Base-by-base conservation (phyloP, 495 filamentous ascomycete species). In the Annulohypoxylon stygium region DNA sequence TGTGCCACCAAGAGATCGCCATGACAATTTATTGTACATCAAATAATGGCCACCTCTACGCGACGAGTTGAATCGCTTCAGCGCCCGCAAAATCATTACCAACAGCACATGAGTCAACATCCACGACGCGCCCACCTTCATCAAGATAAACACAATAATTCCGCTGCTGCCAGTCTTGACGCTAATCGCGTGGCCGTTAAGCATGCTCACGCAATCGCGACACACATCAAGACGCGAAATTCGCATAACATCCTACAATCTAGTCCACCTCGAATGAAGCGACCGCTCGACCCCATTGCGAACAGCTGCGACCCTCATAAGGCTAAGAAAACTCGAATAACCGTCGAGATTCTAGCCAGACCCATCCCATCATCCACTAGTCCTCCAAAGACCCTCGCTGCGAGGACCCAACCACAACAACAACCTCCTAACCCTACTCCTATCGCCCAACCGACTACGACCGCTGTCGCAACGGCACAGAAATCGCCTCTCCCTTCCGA, bases 301-400 rank as follows among this genome's bases (percentile, higher is more conserved):
- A 67, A 73, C 58, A 79, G 80, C 25, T 76, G 47, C 75, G 68
- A 71, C 63, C 77, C 78, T 78, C 73, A 80, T 69, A 80, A 81
- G 65, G 63, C 73, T 20, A 80, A 80, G 61, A 80, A 73, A 61
- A 54, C 74, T 16, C 68, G 74, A 65, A 83, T 85, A 57, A 76
- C 81, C 7, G 81, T 85, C 43, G 83, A 84, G 65, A 84, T 85
- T 36, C 73, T 82, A 0, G 59, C 81, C 2, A 73, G 79, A 34
- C 54, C 71, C 55, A 43, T 69, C 43, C 54, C 61, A 58, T 67
- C 67, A 51, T 20, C 43, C 43, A 58, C 65, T 67, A 62, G 70
- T 76, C 61, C 73, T 63, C 74, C 66, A 61, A 66, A 59, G 64
- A 71, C 68, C 54, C 79, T 78, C 74, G 79, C 78, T 62, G 69